A percentile compares a stretch with the other conserved stretches of the same genome.
Evolutionary conservation across 441 rosid species (phyloP).

Genomic region (Hura crepitans): DNA sequence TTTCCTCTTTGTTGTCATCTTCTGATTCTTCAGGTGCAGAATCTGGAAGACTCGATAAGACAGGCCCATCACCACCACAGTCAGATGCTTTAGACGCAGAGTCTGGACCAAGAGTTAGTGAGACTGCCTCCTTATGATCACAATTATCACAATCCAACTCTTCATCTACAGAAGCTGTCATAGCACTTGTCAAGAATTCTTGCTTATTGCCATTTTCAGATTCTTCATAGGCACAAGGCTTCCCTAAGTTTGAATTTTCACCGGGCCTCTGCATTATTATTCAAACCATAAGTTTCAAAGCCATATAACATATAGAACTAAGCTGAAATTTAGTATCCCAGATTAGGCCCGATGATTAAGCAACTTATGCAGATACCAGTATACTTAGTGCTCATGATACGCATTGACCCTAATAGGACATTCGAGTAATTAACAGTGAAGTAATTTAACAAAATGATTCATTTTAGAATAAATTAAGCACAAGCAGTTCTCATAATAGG

Average conservation of each 20-base stretch:
- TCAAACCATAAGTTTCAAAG: constrained; percentile 15
- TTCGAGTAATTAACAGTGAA: not conserved
- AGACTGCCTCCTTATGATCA: constrained; percentile 17
- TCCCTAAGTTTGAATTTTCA: constrained; percentile 7
- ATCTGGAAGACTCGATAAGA: constrained; percentile 16
- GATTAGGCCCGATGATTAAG: not conserved
- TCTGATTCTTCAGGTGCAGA: constrained; percentile 22
- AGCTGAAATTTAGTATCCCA: not conserved
- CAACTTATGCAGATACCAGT: not conserved
- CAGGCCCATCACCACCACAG: constrained; percentile 1
- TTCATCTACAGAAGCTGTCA: constrained; percentile 18
- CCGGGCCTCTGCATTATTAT: constrained; percentile 32
- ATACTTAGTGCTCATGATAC: not conserved
- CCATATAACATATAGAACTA: not conserved
- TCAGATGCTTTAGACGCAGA: constrained; percentile 20
- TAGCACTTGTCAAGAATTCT: constrained; percentile 1
- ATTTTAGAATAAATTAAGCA: not conserved
- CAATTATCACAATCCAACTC: constrained; percentile 17
- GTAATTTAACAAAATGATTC: not conserved
- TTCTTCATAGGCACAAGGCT: constrained; percentile 12
- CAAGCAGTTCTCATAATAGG: not conserved
- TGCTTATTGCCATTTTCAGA: constrained; percentile 12
- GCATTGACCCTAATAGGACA: not conserved
- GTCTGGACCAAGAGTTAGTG: constrained; percentile 11
- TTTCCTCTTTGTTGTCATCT: constrained; percentile 15